These are phyloP conservation scores for Erodium trifolium DNA, from an alignment of 441 rosid genomes.

Conservation along the genomic window DNA sequence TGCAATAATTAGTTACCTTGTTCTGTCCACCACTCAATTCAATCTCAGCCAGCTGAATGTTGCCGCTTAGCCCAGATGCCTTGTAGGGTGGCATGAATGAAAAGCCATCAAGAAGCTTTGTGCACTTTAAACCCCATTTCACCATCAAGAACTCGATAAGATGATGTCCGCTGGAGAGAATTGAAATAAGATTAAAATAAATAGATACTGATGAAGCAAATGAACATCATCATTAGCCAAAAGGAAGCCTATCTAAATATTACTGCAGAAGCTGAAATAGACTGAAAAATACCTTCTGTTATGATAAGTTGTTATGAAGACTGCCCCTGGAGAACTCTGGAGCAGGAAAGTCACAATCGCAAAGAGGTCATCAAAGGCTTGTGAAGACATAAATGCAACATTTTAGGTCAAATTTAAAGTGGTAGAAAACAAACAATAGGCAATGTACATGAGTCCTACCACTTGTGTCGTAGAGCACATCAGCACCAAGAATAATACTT, in stretches of 20 bases:
- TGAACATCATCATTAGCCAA: background rate
- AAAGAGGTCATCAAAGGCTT: constrained; percentile 81
- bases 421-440: background rate
- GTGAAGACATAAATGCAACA: constrained; percentile 13
- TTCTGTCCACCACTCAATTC: constrained; percentile 24
- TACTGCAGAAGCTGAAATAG: constrained; percentile 5
- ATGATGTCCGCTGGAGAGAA: constrained; percentile 63
- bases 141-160: constrained; percentile 78
- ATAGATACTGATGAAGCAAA: background rate
- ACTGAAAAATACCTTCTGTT: constrained; percentile 50
- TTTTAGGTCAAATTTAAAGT: constrained; percentile 11
- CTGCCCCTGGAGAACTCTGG: constrained; percentile 52
- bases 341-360: constrained; percentile 69
- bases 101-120: constrained; percentile 64
- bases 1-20: constrained; percentile 19
- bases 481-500: constrained; percentile 71
- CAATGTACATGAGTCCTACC: constrained; percentile 32
- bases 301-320: constrained; percentile 78
- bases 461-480: constrained; percentile 63
- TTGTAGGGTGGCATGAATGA: constrained; percentile 68
- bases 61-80: constrained; percentile 53
- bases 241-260: background rate
- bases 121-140: constrained; percentile 74
- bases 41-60: constrained; percentile 74
- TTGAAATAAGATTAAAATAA: constrained; percentile 1